A percentile compares a stretch with the other conserved stretches of the same genome.
Conservation (phyloP, 352 stramenopile species). For the Pythium folliculosum region DNA sequence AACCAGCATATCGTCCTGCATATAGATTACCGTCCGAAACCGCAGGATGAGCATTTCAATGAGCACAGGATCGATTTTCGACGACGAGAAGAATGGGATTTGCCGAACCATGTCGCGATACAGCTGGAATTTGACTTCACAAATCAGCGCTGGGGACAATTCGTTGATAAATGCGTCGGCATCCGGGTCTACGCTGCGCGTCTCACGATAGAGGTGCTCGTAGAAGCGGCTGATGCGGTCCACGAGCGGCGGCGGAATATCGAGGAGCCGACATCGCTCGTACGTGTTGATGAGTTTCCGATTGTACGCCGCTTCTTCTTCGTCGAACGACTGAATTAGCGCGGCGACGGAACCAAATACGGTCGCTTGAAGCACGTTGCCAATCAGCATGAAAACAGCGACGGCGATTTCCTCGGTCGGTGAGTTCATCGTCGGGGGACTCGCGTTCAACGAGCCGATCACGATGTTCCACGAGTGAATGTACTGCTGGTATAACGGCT, state of each 20-base stretch:
- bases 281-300: conserved; percentile 71
- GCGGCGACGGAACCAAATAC: conserved; percentile 72
- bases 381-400: conserved; percentile 67
- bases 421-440: conserved; percentile 59
- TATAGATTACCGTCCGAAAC: conserved; percentile 74
- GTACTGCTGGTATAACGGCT: conserved; percentile 42
- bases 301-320: conserved; percentile 68
- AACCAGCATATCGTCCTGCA: conserved; percentile 80
- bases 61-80: conserved; percentile 63
- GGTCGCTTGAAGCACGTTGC: conserved; percentile 67
- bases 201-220: conserved; percentile 72
- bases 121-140: conserved; percentile 78
- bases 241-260: conserved; percentile 52
- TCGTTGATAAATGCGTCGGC: conserved; percentile 81
- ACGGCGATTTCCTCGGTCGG: conserved; percentile 55
- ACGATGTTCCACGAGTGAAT: conserved; percentile 55
- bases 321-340: conserved; percentile 70
- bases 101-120: conserved; percentile 80
- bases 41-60: conserved; percentile 79
- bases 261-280: conserved; percentile 66
- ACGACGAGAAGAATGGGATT: conserved; percentile 69
- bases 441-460: conserved; percentile 64
- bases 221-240: conserved; percentile 70
- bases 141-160: conserved; percentile 67
- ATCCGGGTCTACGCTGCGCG: conserved; percentile 61